Evolutionary conservation across 2,329 filamentous ascomycete genomes (phyloP).

Genomic region (Kalmusia sp.): DNA sequence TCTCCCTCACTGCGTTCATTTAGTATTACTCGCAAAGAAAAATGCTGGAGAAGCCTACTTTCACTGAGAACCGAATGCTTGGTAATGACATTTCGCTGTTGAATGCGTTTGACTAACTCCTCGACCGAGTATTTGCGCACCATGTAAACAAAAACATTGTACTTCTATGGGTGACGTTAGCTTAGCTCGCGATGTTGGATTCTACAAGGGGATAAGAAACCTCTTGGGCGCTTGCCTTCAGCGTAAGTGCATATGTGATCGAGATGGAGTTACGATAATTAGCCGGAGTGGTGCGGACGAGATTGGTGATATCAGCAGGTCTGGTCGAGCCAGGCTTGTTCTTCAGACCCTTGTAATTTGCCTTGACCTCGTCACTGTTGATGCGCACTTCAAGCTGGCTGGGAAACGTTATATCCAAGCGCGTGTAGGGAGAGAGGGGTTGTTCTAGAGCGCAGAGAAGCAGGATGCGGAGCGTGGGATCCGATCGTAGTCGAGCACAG

Average conservation of each 20-base stretch:
- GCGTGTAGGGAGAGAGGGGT: constrained; percentile 34
- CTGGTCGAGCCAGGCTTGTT: constrained; percentile 95
- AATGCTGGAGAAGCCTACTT: constrained; percentile 61
- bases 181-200: neutral
- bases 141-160: constrained; percentile 71
- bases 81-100: constrained; percentile 73
- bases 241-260: constrained; percentile 91
- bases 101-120: constrained; percentile 73
- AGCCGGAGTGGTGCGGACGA: constrained; percentile 71
- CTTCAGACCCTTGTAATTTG: constrained; percentile 93
- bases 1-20: constrained; percentile 70
- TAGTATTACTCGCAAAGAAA: constrained; percentile 4
- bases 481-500: constrained; percentile 63
- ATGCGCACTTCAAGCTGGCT: constrained; percentile 92
- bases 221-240: constrained; percentile 68
- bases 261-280: constrained; percentile 78
- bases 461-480: constrained; percentile 75
- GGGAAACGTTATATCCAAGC: constrained; percentile 81
- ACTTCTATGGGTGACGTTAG: constrained; percentile 45
- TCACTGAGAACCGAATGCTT: constrained; percentile 84
- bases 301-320: constrained; percentile 86
- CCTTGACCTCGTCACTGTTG: constrained; percentile 85
- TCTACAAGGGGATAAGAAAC: constrained; percentile 27
- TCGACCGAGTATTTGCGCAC: constrained; percentile 76
- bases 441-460: constrained; percentile 79